Evolutionary conservation across 768 basidiomycete genomes (phyloP).

Genomic region (Tubosaeta brunneosetosa): DNA sequence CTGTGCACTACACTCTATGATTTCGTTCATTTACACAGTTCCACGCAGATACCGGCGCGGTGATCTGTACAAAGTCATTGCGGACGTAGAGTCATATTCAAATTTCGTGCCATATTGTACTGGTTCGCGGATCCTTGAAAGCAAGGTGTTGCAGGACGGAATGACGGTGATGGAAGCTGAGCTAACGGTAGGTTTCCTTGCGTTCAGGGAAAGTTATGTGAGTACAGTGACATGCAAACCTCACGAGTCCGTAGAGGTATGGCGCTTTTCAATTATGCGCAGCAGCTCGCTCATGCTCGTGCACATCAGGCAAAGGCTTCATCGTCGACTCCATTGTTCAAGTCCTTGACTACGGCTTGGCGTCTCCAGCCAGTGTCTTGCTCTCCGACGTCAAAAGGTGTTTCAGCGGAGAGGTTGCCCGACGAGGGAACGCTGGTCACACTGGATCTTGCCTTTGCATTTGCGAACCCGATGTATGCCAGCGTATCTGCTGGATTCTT

Average conservation of each 20-base stretch:
- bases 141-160: conserved; percentile 26
- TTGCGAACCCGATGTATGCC: conserved; percentile 82
- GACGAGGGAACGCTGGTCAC: conserved; percentile 67
- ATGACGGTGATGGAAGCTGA: conserved; percentile 70
- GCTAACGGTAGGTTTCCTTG: conserved; percentile 82
- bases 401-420: not conserved
- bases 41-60: conserved; percentile 62
- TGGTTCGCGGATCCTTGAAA: conserved; percentile 56
- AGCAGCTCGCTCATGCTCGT: conserved; percentile 7
- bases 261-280: conserved; percentile 1
- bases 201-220: conserved; percentile 82
- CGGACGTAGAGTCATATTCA: conserved; percentile 83
- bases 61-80: conserved; percentile 81
- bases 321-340: conserved; percentile 70
- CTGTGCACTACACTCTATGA: conserved; percentile 1
- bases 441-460: conserved; percentile 80
- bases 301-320: conserved; percentile 60
- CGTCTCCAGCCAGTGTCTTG: conserved; percentile 57
- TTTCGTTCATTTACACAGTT: conserved; percentile 7
- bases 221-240: conserved; percentile 81
- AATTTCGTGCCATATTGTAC: conserved; percentile 89
- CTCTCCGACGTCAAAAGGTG: not conserved
- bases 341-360: conserved; percentile 68
- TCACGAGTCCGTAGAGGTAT: conserved; percentile 68
- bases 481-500: conserved; percentile 82